Percentiles rank a stretch among this genome's conserved stretches.
phyloP scores from a whole-genome alignment of 2,329 filamentous ascomycete species.

The Aspergillus quadricinctus region DNA sequence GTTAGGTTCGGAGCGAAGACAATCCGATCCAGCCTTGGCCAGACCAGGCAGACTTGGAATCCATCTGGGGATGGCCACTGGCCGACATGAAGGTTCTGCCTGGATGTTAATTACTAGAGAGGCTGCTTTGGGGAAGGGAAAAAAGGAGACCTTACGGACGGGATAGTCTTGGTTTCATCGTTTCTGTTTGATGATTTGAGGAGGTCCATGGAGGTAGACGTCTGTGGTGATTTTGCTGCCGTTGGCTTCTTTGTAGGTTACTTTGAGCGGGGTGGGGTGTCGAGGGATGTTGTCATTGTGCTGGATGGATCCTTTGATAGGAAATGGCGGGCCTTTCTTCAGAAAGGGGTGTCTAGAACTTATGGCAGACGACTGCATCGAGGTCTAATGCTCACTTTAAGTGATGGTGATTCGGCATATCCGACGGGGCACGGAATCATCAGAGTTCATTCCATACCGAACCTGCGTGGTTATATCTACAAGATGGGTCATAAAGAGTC shows the following conservation, averaged over 20 bases:
- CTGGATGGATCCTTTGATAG: too few species aligned
- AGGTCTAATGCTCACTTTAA: neutral
- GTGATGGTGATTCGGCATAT: neutral
- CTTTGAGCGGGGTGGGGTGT: too few species aligned
- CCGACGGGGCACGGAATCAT: neutral
- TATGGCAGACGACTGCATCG: too few species aligned
- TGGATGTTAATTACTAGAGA: slow-evolving; percentile 39
- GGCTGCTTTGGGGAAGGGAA: neutral
- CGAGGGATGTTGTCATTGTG: too few species aligned
- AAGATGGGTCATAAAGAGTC: neutral
- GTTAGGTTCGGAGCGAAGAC: too few species aligned
- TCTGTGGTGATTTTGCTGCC: slow-evolving; percentile 23
- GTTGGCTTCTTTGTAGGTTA: slow-evolving; percentile 20
- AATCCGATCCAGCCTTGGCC: too few species aligned
- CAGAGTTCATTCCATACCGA: neutral
- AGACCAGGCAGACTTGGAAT: too few species aligned
- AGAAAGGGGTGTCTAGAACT: too few species aligned
- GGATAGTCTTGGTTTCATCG: slow-evolving; percentile 13
- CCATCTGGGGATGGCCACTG: too few species aligned
- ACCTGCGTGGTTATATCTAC: too few species aligned
- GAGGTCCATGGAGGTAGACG: slow-evolving; percentile 17
- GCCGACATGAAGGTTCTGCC: too few species aligned
- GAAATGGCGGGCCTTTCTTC: too few species aligned
- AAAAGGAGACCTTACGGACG: slow-evolving; percentile 16
- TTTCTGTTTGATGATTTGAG: neutral